phyloP scores from a whole-genome alignment of 2,329 filamentous ascomycete species.

The Leptographium radiaticola region DNA sequence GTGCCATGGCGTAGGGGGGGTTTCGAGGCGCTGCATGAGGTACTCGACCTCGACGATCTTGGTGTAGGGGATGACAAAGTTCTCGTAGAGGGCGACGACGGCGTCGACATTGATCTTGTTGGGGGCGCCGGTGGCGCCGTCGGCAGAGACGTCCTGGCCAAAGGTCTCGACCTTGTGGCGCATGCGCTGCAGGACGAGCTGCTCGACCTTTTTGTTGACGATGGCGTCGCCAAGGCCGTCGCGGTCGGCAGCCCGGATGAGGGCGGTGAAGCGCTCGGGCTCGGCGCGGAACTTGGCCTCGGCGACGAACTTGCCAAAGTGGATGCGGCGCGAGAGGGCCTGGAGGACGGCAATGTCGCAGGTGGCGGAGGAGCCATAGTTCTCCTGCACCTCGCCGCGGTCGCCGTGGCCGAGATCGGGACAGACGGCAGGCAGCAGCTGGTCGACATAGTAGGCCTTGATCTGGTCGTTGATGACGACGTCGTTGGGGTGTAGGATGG shows the following conservation, averaged over 20 bases:
- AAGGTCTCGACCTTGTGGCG: conserved; percentile 86
- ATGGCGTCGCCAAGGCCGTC: conserved; percentile 79
- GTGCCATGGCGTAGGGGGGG: conserved; percentile 6
- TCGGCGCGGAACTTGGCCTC: conserved; percentile 89
- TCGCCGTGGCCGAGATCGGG: conserved; percentile 64
- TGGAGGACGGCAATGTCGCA: conserved; percentile 86
- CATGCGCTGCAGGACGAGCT: conserved; percentile 78
- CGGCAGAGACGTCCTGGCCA: conserved; percentile 69
- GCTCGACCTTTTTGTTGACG: conserved; percentile 78
- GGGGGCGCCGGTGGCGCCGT: conserved; percentile 29
- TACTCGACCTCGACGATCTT: conserved; percentile 98
- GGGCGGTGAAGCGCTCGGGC: conserved; percentile 60
- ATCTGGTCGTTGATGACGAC: conserved; percentile 86
- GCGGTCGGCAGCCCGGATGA: conserved; percentile 73
- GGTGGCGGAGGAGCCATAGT: conserved; percentile 87
- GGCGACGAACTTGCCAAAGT: conserved; percentile 97
- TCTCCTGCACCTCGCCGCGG: conserved; percentile 75
- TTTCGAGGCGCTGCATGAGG: conserved; percentile 70
- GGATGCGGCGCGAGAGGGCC: conserved; percentile 77
- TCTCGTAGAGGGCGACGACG: conserved; percentile 78
- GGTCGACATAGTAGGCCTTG: conserved; percentile 69
- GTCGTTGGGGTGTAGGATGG: conserved; percentile 73
- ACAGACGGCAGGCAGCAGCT: conserved; percentile 76
- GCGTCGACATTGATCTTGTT: conserved; percentile 87
- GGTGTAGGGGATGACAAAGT: conserved; percentile 93